Base-by-base conservation (phyloP, 805 yeast species). In the Ogataea pilisensis region DNA sequence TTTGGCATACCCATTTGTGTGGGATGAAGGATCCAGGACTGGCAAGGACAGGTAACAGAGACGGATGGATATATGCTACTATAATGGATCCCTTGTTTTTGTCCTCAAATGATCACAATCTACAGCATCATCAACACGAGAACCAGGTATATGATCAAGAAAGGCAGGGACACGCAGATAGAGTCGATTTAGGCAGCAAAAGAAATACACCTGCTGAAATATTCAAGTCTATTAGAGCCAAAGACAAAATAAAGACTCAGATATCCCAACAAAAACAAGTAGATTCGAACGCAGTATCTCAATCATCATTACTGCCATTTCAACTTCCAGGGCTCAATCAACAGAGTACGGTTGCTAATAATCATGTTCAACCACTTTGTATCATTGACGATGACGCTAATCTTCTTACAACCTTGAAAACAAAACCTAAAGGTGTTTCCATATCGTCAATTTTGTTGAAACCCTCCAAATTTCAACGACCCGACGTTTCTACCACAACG, bases 201-300 rank as follows among this genome's bases (percentile, higher is more conserved):
- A 39, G 26, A 22, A 22, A 11, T 11, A 41, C 52, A 19, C 50
- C 54, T 8, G 49, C 52, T 14, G 50, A 50, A 25, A 48, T 48
- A 24, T 45, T 50, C 42, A 48, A 40, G 33, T 28, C 46, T n/a
- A 39, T 45, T 25, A 34, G 39, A 20, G 36, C 37, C 14, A 40
- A 38, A 20, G 54, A 48, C 31, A 24, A 34, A 33, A 20, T 20
- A 4, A 31, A 34, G 16, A 28, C 32, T n/a, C 29, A 34, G 24
- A 18, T n/a, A 5, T n/a, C 16, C 16, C 13, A n/a, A 8, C 8
- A n/a, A 8, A 16, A 27, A 8, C 30, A 27, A 16, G 16, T n/a
- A n/a, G n/a, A n/a, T n/a, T n/a, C n/a, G n/a, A n/a, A n/a, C n/a
- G n/a, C n/a, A n/a, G 14, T 30, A 30, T 30, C 12, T 11, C 19